These are phyloP conservation scores for Tilletia indica DNA, from an alignment of 1,284 basidiomycete genomes.

Conservation along the genomic window DNA sequence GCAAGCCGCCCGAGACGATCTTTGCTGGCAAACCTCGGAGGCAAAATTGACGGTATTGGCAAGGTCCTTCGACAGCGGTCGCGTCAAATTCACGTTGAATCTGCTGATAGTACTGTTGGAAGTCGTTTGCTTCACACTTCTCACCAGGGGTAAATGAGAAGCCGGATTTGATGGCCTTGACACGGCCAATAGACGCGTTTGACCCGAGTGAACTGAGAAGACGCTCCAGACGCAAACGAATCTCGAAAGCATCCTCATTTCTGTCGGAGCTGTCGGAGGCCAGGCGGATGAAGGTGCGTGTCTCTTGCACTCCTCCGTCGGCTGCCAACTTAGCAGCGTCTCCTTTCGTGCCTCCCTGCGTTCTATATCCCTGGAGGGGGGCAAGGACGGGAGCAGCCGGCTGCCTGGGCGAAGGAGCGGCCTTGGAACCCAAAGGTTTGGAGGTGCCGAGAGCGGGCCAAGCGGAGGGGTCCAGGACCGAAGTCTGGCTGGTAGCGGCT, in stretches of 20 bases:
- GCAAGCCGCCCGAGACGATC: neutral
- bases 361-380: neutral
- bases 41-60: neutral
- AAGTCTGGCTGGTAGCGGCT: neutral
- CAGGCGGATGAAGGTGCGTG: neutral
- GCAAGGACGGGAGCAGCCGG: neutral
- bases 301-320: neutral
- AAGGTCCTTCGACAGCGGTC: neutral
- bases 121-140: neutral
- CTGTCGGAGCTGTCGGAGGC: neutral
- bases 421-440: neutral
- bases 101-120: neutral
- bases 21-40: neutral
- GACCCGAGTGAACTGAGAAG: neutral
- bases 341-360: conserved; percentile 10
- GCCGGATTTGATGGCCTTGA: conserved; percentile 7
- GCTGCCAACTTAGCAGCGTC: neutral
- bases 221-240: neutral
- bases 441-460: neutral
- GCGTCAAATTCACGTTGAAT: neutral
- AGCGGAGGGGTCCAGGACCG: neutral
- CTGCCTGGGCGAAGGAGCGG: neutral
- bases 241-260: neutral
- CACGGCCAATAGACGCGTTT: neutral
- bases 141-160: neutral